Conservation (phyloP, 2,329 filamentous ascomycete species). For the Ophidiomyces ophidiicola region DNA sequence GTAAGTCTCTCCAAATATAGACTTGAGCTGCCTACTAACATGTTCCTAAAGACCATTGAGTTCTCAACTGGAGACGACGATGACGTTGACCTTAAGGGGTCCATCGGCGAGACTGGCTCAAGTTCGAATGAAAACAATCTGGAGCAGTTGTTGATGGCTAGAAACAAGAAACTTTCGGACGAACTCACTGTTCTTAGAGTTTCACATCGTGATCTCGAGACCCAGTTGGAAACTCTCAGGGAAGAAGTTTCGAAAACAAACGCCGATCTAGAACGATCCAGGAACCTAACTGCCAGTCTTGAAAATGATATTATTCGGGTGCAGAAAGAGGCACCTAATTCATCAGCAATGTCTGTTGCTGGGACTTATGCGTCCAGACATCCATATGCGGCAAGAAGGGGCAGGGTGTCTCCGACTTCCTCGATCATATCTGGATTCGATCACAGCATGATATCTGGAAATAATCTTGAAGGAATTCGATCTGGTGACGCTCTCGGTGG, state of each 20-base stretch:
- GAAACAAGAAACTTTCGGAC: conserved; percentile 93
- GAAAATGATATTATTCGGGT: conserved; percentile 84
- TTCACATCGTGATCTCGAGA: conserved; percentile 83
- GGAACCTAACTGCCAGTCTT: conserved; percentile 72
- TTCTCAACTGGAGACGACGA: conserved; percentile 79
- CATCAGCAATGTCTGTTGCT: conserved; percentile 77
- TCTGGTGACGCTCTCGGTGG: conserved; percentile 58
- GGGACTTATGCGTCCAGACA: conserved; percentile 79
- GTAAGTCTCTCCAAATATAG: conserved; percentile 24
- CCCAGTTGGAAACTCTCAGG: conserved; percentile 64
- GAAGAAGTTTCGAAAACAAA: conserved; percentile 74
- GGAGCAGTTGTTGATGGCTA: conserved; percentile 77
- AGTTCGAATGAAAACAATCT: conserved; percentile 64
- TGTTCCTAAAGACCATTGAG: conserved; percentile 59
- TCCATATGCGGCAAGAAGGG: conserved; percentile 55
- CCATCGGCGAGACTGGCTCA: conserved; percentile 22
- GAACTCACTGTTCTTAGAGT: conserved; percentile 87
- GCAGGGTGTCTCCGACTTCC: conserved; percentile 76
- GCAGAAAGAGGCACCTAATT: conserved; percentile 71
- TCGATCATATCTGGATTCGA: conserved; percentile 98
- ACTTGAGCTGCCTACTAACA: conserved; percentile 11
- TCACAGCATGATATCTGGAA: conserved; percentile 43
- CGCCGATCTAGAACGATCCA: conserved; percentile 72
- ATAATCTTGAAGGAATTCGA: conserved; percentile 47
- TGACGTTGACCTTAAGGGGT: conserved; percentile 44